Conservation (phyloP, 768 basidiomycete species). For the Arthromyces matolae region DNA sequence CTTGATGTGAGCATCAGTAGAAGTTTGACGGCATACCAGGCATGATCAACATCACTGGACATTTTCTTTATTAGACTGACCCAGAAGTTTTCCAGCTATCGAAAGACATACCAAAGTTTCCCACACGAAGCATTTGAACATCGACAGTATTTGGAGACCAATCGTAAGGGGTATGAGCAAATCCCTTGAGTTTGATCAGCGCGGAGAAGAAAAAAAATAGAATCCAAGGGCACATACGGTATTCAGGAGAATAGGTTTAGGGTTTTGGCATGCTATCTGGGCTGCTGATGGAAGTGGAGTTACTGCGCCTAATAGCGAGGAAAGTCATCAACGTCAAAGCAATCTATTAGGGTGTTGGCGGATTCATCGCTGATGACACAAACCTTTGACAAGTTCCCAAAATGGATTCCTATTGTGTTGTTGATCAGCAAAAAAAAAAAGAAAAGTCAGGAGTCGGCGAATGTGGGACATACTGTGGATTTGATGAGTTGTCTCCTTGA, state of each 20-base stretch:
- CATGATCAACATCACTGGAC: constrained; percentile 62
- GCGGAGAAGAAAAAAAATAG: no score
- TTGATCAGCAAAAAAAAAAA: not conserved
- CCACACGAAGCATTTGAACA: constrained; percentile 73
- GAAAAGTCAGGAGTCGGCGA: not conserved
- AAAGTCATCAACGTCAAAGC: not conserved
- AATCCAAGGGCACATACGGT: constrained; percentile 58
- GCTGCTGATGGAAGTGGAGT: constrained; percentile 61
- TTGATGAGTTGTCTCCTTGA: constrained; percentile 66
- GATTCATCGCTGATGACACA: no score
- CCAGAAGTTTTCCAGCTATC: constrained; percentile 3
- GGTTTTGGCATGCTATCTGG: constrained; percentile 67
- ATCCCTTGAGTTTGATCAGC: constrained; percentile 42
- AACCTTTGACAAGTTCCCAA: constrained; percentile 79
- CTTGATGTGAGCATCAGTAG: constrained; percentile 4
- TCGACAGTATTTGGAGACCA: constrained; percentile 76
- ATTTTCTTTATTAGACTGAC: constrained; percentile 2
- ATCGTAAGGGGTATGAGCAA: constrained; percentile 61
- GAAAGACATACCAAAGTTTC: constrained; percentile 51
- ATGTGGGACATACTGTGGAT: constrained; percentile 41
- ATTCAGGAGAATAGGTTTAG: constrained; percentile 78
- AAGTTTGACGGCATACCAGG: constrained; percentile 41
- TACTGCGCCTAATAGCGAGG: constrained; percentile 42
- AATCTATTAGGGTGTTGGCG: no score
- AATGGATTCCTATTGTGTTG: constrained; percentile 60